A percentile compares a stretch with the other conserved stretches of the same genome.
These are phyloP conservation scores for Epichloe brachyelytri DNA, from an alignment of 2,329 filamentous ascomycete genomes.

Conservation along the genomic window DNA sequence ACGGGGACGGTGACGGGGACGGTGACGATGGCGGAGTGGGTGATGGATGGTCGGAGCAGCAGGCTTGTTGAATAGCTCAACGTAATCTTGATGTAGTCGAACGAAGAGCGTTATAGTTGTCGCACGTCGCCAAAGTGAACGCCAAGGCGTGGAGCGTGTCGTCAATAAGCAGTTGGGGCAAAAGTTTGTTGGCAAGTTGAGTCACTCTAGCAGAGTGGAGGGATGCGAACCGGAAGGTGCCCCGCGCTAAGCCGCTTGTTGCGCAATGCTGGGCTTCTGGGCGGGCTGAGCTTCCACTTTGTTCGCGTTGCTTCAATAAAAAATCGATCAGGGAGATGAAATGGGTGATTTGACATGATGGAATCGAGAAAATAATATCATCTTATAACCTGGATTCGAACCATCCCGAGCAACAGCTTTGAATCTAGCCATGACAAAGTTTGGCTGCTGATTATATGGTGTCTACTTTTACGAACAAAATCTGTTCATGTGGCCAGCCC, in stretches of 20 bases:
- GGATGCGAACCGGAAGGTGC: constrained; percentile 10
- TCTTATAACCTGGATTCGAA: no score
- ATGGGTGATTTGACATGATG: no score
- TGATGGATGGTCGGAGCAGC: not conserved
- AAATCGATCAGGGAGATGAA: no score
- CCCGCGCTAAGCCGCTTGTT: constrained; percentile 18
- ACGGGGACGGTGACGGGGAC: not conserved
- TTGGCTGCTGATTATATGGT: no score
- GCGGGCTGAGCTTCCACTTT: no score
- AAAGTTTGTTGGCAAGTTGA: constrained; percentile 20
- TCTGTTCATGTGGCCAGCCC: no score
- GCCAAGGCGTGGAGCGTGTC: not conserved
- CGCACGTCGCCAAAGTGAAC: not conserved
- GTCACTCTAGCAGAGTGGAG: constrained; percentile 19
- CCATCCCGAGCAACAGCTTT: no score
- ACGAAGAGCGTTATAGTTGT: no score
- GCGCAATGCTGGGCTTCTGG: not conserved
- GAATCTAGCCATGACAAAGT: no score
- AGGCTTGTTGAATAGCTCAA: not conserved
- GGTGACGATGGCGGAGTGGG: not conserved
- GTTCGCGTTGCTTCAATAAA: no score
- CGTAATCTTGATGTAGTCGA: not conserved
- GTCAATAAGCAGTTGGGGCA: constrained; percentile 2
- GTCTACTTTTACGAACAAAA: no score
- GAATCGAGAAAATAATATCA: no score